Base-by-base conservation (phyloP, 1,284 basidiomycete genomes). In the Fistulina hepatica region DNA sequence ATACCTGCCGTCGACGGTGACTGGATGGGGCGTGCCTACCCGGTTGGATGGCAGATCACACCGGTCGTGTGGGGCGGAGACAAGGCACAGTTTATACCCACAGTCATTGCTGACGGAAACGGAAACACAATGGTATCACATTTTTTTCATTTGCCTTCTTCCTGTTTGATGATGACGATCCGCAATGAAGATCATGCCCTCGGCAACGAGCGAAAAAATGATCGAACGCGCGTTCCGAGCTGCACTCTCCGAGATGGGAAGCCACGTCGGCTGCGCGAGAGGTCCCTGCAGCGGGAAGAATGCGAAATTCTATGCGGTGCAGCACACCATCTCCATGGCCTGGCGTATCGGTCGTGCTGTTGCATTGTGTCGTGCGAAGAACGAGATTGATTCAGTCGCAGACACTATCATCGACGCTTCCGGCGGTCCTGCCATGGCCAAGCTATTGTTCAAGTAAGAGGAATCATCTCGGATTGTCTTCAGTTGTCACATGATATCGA, bases 331-430 rank as follows among this genome's bases (percentile, higher is more conserved):
- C 3, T 75, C 73, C 4, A 60, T 73, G 48, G 63, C 69, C 12
- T 76, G 74, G 74, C 60, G 68, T 4, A 65, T 76, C 10, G 73
- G 73, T 11, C 59, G 68, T 20, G 65, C 67, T 6, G 60, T 72
- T 12, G 60, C 61, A 10, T 52, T 65, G 3, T 61, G 63, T 27
- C 54, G 63, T 25, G 57, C 55, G 41, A 52, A 60, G 52, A 65
- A 61, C 34, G 58, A 65, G 30, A 57, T 71, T 33, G 61, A 65
- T 41, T 53, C 58, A 22, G 63, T 77, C 3, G 65, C 71, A 1
- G 52, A 63, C 5, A 62, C 66, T 13, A 61, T 76, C 28, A 61
- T 74, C 11, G 60, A 64, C 11, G 47, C 65, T 5, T 61, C 68
- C 39, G 67, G 69, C 16, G 73, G 70, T 0, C 1, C 42, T 16